These are phyloP conservation scores for Phytophthora hybrid DNA, from an alignment of 352 stramenopile genomes.

Conservation along the genomic window DNA sequence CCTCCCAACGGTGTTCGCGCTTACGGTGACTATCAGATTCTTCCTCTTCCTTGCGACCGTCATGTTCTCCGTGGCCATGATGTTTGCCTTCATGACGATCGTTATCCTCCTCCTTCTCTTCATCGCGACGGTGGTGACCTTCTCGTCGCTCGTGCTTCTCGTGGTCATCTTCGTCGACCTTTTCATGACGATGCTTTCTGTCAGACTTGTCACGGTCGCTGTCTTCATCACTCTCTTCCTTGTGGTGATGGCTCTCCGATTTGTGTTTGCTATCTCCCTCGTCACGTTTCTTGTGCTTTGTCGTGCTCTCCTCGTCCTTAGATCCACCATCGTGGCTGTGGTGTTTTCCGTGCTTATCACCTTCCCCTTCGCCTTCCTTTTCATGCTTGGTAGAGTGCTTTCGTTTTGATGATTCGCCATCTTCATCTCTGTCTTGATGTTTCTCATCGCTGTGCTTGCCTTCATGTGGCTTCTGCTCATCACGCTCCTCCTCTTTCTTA, in stretches of 20 bases:
- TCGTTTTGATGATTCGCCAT: slow-evolving; percentile 6
- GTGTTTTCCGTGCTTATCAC: slow-evolving; percentile 16
- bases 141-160: slow-evolving; percentile 10
- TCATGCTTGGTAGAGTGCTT: slow-evolving; percentile 2
- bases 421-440: slow-evolving; percentile 18
- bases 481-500: slow-evolving; percentile 7
- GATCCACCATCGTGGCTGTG: slow-evolving; percentile 12
- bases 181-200: slow-evolving; percentile 13
- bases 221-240: slow-evolving; percentile 17
- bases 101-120: slow-evolving; percentile 5
- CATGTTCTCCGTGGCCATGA: slow-evolving; percentile 6
- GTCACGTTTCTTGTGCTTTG: slow-evolving; percentile 16
- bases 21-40: slow-evolving; percentile 10
- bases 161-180: slow-evolving; percentile 1
- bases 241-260: background rate
- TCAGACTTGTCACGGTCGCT: background rate
- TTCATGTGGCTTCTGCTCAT: slow-evolving; percentile 16
- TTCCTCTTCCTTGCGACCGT: slow-evolving; percentile 5
- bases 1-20: background rate
- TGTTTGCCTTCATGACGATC: slow-evolving; percentile 11
- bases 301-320: slow-evolving; percentile 6
- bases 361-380: slow-evolving; percentile 4
- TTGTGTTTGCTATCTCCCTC: background rate
- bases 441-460: slow-evolving; percentile 7
- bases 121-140: slow-evolving; percentile 7